Evolutionary conservation across 1,139 yeast genomes (phyloP).

Genomic region (Geotrichum klebahnii): DNA sequence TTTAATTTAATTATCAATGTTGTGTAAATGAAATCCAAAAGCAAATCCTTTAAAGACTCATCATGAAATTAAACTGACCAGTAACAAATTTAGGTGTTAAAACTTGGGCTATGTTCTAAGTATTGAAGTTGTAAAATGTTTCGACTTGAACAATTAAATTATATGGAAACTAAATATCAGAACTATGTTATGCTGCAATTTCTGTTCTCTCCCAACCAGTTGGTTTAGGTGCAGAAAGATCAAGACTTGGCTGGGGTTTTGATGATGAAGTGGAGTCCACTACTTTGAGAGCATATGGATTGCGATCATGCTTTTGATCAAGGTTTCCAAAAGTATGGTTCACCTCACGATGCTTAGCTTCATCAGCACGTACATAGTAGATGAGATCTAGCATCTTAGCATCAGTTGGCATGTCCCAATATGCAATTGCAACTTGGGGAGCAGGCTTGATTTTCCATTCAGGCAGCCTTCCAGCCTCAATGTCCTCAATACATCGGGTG

Average conservation of each 20-base stretch:
- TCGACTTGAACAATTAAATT: not conserved
- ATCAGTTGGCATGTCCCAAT: constrained; percentile 53
- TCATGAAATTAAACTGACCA: no score
- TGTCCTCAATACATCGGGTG: constrained; percentile 56
- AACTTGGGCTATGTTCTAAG: no score
- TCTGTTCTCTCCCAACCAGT: constrained; percentile 69
- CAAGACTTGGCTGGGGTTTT: constrained; percentile 55
- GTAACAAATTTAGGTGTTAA: no score
- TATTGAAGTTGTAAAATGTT: no score
- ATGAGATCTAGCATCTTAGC: constrained; percentile 60
- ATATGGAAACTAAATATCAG: not conserved
- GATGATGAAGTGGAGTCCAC: constrained; percentile 33
- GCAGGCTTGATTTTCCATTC: constrained; percentile 42
- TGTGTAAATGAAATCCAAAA: constrained; percentile 14
- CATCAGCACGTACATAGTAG: constrained; percentile 58
- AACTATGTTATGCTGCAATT: constrained; percentile 31
- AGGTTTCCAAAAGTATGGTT: constrained; percentile 73
- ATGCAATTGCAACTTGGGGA: constrained; percentile 53
- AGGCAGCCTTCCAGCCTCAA: constrained; percentile 50
- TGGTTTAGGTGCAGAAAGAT: constrained; percentile 41
- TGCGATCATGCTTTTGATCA: constrained; percentile 51
- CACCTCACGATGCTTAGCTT: constrained; percentile 72
- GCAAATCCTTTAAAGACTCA: no score
- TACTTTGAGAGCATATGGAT: constrained; percentile 57
- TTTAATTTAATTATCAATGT: constrained; percentile 31